These are phyloP conservation scores for Pyricularia sp. DNA, from an alignment of 2,329 filamentous ascomycete species.

Conservation along the genomic window DNA sequence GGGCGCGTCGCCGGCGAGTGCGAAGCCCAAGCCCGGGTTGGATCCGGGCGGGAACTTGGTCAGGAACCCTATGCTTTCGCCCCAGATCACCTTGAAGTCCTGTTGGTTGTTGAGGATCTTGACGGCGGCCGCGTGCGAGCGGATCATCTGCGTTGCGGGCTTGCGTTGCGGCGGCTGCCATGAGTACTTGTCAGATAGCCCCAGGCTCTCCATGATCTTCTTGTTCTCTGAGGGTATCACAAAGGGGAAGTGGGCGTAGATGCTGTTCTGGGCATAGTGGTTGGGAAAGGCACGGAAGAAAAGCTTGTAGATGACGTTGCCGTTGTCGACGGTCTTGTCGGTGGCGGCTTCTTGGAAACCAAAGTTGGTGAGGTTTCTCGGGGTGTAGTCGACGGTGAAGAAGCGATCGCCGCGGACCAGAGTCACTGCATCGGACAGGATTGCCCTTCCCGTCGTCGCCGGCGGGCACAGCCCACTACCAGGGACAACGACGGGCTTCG, in stretches of 20 bases:
- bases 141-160: conserved; percentile 32
- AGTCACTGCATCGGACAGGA: conserved; percentile 49
- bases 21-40: conserved; percentile 18
- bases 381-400: conserved; percentile 47
- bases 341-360: conserved; percentile 31
- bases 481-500: conserved; percentile 35
- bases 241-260: conserved; percentile 48
- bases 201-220: conserved; percentile 42
- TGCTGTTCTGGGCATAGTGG: conserved; percentile 35
- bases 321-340: conserved; percentile 24
- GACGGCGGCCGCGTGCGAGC: conserved; percentile 32
- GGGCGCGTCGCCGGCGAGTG: conserved; percentile 22
- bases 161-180: conserved; percentile 38
- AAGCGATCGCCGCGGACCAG: conserved; percentile 52
- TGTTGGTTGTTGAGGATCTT: conserved; percentile 12
- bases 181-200: conserved; percentile 42
- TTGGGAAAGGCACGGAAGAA: conserved; percentile 37
- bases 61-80: conserved; percentile 16
- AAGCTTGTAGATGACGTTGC: conserved; percentile 32
- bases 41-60: conserved; percentile 21
- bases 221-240: conserved; percentile 34
- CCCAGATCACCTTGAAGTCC: conserved; percentile 22
- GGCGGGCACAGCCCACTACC: conserved; percentile 36
- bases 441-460: conserved; percentile 32
- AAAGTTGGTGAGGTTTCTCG: conserved; percentile 54